Base-by-base conservation (phyloP, 148 eudicot genomes). In the Pharnaceum exiguum region DNA sequence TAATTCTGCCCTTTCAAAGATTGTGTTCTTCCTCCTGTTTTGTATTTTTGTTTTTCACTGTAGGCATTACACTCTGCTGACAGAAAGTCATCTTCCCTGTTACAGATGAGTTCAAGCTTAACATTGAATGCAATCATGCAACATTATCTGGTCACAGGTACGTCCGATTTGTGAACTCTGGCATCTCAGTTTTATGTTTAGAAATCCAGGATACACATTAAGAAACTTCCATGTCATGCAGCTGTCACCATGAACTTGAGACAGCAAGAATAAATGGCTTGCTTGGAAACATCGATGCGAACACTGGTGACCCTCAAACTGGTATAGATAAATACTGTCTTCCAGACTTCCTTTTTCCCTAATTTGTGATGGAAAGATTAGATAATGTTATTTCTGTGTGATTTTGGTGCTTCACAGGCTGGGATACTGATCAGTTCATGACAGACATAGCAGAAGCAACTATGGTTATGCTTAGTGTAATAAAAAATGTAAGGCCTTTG, bases 391-490 rank as follows among this genome's bases (percentile, higher is more conserved):
- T 56, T 45, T 32, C 31, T 42, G 29, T 33, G 33, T 28, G 35
- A 5, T 58, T 45, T 58, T 39, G 23, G 58, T 52, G 24, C 37
- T n/a, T n/a, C 58, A 29, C 85, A 94, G 99, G 99, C 27, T 94
- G 99, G 99, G 99, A 94, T 69, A 94, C 99, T 6, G 96, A 94
- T 83, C 85, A 94, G 79, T 94, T 94, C 78, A 59, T 94, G 75
- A 89, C 90, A 45, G 99, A 94, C 63, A 55, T 86, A 46, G 63
- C 67, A 13, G 96, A 93, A 78, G 99, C 99, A 37, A 93, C 99
- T 11, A 57, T 68, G 60, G 86, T 89, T 58, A 94, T 94, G 99
- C 93, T 83, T 33, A 82, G 79, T 21, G 96, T 94, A 19, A 72
- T 94, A 67, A 84, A 79, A 77, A 94, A 94, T 72, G 99, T 94